Evolutionary conservation across 2,329 filamentous ascomycete genomes (phyloP), one percentile per base, ranked within the genome.

Genomic region (Lasiodiplodia sp.): DNA sequence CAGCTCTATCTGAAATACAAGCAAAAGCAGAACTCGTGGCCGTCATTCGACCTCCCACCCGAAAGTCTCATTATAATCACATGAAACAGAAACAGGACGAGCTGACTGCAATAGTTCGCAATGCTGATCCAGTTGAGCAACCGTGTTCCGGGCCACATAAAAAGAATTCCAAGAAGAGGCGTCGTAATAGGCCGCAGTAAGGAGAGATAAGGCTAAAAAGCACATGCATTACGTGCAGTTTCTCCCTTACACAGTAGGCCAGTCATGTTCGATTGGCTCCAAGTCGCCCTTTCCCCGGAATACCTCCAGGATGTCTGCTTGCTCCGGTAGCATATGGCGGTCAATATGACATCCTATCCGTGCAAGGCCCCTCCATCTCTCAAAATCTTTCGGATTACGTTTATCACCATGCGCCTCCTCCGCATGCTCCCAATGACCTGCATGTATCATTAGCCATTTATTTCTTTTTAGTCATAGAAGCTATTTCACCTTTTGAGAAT

Each of bases 401-500:
- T 89, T 88, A 69, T 88, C 85, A 1, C 87, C 87, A 69, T 87
- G 83, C 0, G 87, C 87, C 1, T 82, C 81, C 53, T 81, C 73
- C 0, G 82, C 74, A 28, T 84, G 72, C 71, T 86, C 84, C 87
- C 87, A 88, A 70, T 89, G 87, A 0, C 79, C 65, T 67, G 53
- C 12, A 34, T 12, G 3, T 16, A n/a, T 4, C 5, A 7, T 64
- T 34, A 52, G 60, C 31, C 8, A 34, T 34, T 25, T 2, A 21
- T 21, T 21, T n/a, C 6, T 23, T 6, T n/a, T n/a, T 18, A 2
- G 4, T 18, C 3, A 4, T 2, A 23, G 16, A 23, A 28, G 25
- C 6, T 6, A 3, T 28, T 25, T 60, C 34, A 67, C 65, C 86
- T 72, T 85, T 83, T 0, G 83, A 86, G 70, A 89, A 88, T 0